phyloP scores from a whole-genome alignment of 306 rosid genomes.

The Fragaria iinumae region DNA sequence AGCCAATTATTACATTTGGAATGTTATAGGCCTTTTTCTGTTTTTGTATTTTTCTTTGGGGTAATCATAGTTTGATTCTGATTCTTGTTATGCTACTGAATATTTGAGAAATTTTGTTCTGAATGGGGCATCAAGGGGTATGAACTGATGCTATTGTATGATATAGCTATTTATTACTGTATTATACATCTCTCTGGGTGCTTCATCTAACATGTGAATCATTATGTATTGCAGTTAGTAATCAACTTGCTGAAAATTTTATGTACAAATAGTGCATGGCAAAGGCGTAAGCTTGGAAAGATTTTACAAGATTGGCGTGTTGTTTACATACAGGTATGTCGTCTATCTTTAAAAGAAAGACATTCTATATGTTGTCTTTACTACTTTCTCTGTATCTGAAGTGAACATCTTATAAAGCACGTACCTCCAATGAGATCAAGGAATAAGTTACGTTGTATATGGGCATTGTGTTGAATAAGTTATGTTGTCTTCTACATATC shows the following conservation, averaged over 20 bases:
- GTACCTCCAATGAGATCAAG: neutral
- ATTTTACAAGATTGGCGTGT: slow-evolving; percentile 96
- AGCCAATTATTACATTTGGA: slow-evolving; percentile 21
- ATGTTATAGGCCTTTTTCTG: slow-evolving; percentile 5
- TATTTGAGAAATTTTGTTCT: neutral
- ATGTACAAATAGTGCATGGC: slow-evolving; percentile 95
- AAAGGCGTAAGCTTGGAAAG: slow-evolving; percentile 98
- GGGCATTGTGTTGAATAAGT: neutral
- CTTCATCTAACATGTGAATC: slow-evolving; percentile 30
- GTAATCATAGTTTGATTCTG: neutral
- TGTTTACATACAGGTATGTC: slow-evolving; percentile 71
- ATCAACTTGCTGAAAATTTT: slow-evolving; percentile 72
- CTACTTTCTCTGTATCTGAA: neutral
- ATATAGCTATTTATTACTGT: neutral
- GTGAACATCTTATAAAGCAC: neutral
- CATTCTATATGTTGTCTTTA: neutral
- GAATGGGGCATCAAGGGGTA: neutral
- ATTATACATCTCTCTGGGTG: neutral
- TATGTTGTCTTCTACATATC: neutral
- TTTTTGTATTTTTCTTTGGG: neutral
- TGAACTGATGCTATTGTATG: neutral
- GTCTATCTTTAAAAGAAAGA: slow-evolving; percentile 18
- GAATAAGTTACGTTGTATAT: neutral
- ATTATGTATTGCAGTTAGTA: slow-evolving; percentile 61
- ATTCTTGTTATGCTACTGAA: slow-evolving; percentile 1